Conservation (phyloP, 208 protist genomes). For the Trypanosoma grayi region DNA sequence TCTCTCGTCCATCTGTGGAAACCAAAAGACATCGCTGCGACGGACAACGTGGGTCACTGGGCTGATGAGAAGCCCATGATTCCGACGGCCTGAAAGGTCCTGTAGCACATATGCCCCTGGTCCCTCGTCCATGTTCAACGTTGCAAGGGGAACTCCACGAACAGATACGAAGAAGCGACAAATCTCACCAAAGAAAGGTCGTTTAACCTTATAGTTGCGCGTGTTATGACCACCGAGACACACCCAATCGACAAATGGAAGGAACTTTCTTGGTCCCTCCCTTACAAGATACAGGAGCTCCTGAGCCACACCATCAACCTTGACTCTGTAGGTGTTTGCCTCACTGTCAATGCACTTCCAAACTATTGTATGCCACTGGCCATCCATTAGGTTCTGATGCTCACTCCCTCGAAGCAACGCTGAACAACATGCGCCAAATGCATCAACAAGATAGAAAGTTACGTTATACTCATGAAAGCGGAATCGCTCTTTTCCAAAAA, state of each 20-base stretch:
- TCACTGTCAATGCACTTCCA: slow-evolving; percentile 87
- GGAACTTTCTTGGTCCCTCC: slow-evolving; percentile 72
- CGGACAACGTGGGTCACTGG: slow-evolving; percentile 56
- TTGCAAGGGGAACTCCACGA: slow-evolving; percentile 62
- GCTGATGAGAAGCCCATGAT: slow-evolving; percentile 80
- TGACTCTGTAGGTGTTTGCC: slow-evolving; percentile 84
- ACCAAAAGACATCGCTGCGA: slow-evolving; percentile 76
- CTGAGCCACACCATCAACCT: slow-evolving; percentile 80
- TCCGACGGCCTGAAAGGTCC: slow-evolving; percentile 58
- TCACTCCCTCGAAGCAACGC: slow-evolving; percentile 81
- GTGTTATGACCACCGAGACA: slow-evolving; percentile 85
- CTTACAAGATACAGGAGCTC: slow-evolving; percentile 77
- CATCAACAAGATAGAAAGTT: slow-evolving; percentile 83
- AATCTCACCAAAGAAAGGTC: slow-evolving; percentile 71
- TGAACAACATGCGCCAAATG: slow-evolving; percentile 77
- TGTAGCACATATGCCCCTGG: slow-evolving; percentile 78
- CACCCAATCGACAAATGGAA: slow-evolving; percentile 76
- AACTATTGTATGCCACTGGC: slow-evolving; percentile 85
- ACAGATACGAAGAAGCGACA: slow-evolving; percentile 69
- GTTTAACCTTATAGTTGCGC: slow-evolving; percentile 75
- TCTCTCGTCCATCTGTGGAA: slow-evolving; percentile 39
- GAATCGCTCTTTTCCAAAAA: slow-evolving; percentile 74
- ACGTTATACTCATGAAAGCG: slow-evolving; percentile 83
- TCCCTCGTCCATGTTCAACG: slow-evolving; percentile 79
- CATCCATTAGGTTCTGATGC: slow-evolving; percentile 80